A percentile compares a stretch with the other conserved stretches of the same genome.
Evolutionary conservation across 2,329 filamentous ascomycete genomes (phyloP).

Genomic region (Talaromyces amestolkiae): DNA sequence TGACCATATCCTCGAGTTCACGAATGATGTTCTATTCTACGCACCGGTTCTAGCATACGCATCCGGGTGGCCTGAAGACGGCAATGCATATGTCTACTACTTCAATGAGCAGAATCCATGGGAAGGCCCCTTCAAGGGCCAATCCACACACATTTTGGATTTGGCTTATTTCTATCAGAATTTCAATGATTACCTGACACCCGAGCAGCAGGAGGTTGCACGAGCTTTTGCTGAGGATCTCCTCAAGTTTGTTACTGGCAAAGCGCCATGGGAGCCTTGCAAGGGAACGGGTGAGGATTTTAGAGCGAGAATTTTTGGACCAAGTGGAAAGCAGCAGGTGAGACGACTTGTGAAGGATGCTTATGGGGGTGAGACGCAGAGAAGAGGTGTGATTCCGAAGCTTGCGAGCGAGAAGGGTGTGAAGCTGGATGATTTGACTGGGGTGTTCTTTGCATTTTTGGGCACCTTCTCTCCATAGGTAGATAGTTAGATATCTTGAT

Average conservation of each 20-base stretch:
- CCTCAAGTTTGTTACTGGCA: conserved; percentile 41
- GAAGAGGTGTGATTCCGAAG: conserved; percentile 29
- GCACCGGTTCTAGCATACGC: conserved; percentile 45
- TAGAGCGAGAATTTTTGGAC: conserved; percentile 29
- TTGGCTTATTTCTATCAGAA: conserved; percentile 49
- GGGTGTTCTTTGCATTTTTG: conserved; percentile 18
- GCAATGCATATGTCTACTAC: conserved; percentile 41
- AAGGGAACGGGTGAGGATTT: conserved; percentile 23
- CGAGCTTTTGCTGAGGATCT: conserved; percentile 38
- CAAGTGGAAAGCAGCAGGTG: conserved; percentile 21
- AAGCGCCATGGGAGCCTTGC: conserved; percentile 33
- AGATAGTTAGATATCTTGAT: background rate
- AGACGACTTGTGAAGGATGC: conserved; percentile 19
- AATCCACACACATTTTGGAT: conserved; percentile 47
- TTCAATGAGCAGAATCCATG: conserved; percentile 52
- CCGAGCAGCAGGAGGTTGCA: conserved; percentile 32
- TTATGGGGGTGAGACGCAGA: conserved; percentile 26
- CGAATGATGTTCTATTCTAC: conserved; percentile 49
- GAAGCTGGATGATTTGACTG: conserved; percentile 27
- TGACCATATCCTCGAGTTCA: conserved; percentile 43
- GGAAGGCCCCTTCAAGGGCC: conserved; percentile 43
- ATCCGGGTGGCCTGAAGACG: conserved; percentile 29
- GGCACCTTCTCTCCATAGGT: conserved; percentile 5
- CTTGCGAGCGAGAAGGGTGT: conserved; percentile 20
- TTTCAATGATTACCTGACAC: conserved; percentile 40